Evolutionary conservation across 78 protist genomes (phyloP), one percentile per base, ranked within the genome.

Genomic region (Dictyostelium capitatum): DNA sequence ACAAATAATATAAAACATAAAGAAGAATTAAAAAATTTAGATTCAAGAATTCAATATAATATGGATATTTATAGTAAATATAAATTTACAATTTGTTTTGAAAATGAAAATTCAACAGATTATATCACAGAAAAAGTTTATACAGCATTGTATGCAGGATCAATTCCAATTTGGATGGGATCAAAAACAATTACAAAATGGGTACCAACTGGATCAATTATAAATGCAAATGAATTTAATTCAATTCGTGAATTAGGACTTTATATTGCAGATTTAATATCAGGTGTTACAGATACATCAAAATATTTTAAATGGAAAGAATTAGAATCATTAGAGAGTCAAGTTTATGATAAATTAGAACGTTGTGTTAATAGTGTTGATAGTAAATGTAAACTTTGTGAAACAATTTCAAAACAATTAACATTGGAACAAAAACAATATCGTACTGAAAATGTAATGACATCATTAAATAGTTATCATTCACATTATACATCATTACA

Each of bases 141-240:
- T 37, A 53, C 75, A 17, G 83, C 84, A 6, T 46, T 87, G 4
- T 87, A 59, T 46, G 59, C 84, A n/a, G 93, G 93, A 1, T 77
- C 93, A 9, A 64, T 87, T 15, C 93, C 93, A 37, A 65, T 83
- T 56, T 59, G 65, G 57, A 87, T 87, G 93, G 93, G 93, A 0
- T 9, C 93, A 62, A 6, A 53, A 4, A 77, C 62, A 10, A 77
- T 87, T 64, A 79, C 50, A 20, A 57, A 87, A 12, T 87, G 57
- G 46, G 93, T 87, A 25, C 93, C 93, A 77, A 54, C 72, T 20
- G 64, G 75, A 8, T 77, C 84, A 9, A 53, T 70, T 51, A 77
- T 87, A 5, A 87, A 77, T 37, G 79, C 28, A 17, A 37, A 41
- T 17, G 57, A 77, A 1, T 87, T 64, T 32, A 32, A 11, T 15